Conservation (phyloP, 495 filamentous ascomycete genomes). For the Penicillium canariense region DNA sequence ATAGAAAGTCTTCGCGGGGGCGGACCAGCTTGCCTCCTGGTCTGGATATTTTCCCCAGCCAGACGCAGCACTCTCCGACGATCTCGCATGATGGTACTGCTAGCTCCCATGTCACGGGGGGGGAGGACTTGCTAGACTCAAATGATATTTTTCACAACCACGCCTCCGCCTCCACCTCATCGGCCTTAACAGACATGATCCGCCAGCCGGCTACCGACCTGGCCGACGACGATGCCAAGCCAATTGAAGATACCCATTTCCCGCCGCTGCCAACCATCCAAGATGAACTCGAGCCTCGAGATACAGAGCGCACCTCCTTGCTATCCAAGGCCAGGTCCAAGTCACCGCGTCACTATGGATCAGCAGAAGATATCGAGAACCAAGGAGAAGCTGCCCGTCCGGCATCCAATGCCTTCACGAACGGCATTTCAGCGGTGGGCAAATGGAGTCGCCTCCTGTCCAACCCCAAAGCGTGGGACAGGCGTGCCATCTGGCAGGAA, state of each 20-base stretch:
- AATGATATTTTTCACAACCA: constrained; percentile 7
- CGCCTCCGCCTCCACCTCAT: constrained; percentile 31
- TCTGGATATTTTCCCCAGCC: constrained; percentile 36
- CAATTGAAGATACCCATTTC: constrained; percentile 18
- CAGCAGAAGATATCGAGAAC: constrained; percentile 38
- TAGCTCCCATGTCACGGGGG: constrained; percentile 11
- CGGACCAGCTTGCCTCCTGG: constrained; percentile 32
- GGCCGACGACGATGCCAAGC: constrained; percentile 21
- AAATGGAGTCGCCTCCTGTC: constrained; percentile 26
- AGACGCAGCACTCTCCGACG: background rate
- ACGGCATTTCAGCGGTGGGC: constrained; percentile 25
- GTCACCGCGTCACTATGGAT: constrained; percentile 34
- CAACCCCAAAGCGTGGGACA: constrained; percentile 73
- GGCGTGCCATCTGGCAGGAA: constrained; percentile 58
- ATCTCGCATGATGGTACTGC: constrained; percentile 17
- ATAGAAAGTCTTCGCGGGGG: constrained; percentile 35
- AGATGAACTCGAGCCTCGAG: constrained; percentile 21
- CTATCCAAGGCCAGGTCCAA: constrained; percentile 38
- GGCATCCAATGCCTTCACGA: constrained; percentile 15
- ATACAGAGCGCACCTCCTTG: constrained; percentile 45
- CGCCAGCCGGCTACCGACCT: constrained; percentile 47
- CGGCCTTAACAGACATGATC: constrained; percentile 64
- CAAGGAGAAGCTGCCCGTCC: constrained; percentile 22
- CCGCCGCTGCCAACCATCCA: constrained; percentile 19
- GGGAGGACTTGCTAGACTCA: constrained; percentile 13